Percentiles rank a stretch among this genome's conserved stretches.
phyloP scores from a whole-genome alignment of 306 rosid species.

The Quercus parvula region DNA sequence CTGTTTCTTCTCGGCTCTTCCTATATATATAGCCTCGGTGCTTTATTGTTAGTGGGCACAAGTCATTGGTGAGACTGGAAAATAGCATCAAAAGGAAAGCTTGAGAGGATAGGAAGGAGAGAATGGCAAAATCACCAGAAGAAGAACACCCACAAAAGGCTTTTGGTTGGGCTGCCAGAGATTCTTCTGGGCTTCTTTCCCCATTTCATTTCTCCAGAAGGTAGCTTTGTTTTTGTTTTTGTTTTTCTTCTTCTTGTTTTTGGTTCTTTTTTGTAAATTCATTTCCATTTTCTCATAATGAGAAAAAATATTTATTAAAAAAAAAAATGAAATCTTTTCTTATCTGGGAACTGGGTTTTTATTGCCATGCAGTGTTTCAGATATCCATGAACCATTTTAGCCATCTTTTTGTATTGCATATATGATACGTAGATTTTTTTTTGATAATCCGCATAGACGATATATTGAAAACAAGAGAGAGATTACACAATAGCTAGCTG shows the following conservation, averaged over 20 bases:
- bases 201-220: slow-evolving; percentile 56
- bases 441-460: too few relatives aligned
- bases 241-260: not conserved
- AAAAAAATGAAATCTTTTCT: not conserved
- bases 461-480: too few relatives aligned
- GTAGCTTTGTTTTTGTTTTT: not conserved
- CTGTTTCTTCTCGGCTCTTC: not conserved
- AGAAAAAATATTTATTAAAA: not conserved
- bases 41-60: too few relatives aligned
- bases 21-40: not conserved
- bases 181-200: slow-evolving; percentile 41
- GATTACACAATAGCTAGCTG: too few relatives aligned
- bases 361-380: not conserved
- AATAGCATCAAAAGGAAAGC: not conserved
- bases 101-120: not conserved
- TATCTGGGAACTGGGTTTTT: not conserved
- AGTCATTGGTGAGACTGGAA: too few relatives aligned
- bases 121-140: slow-evolving; percentile 30
- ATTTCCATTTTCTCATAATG: not conserved
- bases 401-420: not conserved
- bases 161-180: slow-evolving; percentile 49
- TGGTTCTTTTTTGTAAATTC: not conserved
- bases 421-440: too few relatives aligned
- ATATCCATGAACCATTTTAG: not conserved
- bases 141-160: slow-evolving; percentile 36